Evolutionary conservation across 2,329 filamentous ascomycete species (phyloP).

Genomic region (Chaetomiaceae sp.): DNA sequence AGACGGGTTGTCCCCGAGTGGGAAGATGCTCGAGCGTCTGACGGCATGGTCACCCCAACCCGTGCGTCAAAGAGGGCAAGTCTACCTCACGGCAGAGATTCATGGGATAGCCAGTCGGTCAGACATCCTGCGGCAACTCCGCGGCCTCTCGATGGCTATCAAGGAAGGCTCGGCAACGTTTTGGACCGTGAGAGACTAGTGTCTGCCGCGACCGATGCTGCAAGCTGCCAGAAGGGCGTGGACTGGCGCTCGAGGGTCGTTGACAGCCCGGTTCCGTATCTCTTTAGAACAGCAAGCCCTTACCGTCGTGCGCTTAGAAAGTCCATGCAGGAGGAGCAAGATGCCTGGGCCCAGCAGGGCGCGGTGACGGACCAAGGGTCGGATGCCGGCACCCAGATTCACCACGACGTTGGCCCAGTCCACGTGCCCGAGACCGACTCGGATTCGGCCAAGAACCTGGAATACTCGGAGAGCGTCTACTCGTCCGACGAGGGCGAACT

Average conservation of each 20-base stretch:
- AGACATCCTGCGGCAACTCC: not conserved
- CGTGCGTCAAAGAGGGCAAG: slow-evolving; percentile 1
- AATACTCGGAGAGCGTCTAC: slow-evolving; percentile 48
- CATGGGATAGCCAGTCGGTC: not conserved
- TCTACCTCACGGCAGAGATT: not conserved
- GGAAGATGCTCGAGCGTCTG: not conserved
- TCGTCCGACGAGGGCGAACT: slow-evolving; percentile 32
- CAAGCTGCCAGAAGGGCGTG: not conserved
- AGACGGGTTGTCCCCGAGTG: not conserved
- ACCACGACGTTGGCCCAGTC: not conserved
- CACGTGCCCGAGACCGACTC: slow-evolving; percentile 27
- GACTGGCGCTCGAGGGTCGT: slow-evolving; percentile 47
- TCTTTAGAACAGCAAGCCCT: slow-evolving; percentile 52
- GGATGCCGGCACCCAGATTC: slow-evolving; percentile 15
- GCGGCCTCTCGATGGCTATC: not conserved
- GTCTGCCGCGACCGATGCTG: not conserved
- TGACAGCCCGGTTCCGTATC: slow-evolving; percentile 45
- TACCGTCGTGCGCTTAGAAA: slow-evolving; percentile 49
- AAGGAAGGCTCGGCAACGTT: not conserved
- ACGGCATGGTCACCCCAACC: slow-evolving; percentile 9
- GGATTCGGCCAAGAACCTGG: slow-evolving; percentile 34
- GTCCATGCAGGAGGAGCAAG: slow-evolving; percentile 38
- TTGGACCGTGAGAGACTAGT: too few relatives aligned
- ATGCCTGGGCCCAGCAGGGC: slow-evolving; percentile 10
- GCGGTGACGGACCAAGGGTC: slow-evolving; percentile 6